Conservation (phyloP, 2,329 filamentous ascomycete genomes). For the Fusarium phyllophilum region DNA sequence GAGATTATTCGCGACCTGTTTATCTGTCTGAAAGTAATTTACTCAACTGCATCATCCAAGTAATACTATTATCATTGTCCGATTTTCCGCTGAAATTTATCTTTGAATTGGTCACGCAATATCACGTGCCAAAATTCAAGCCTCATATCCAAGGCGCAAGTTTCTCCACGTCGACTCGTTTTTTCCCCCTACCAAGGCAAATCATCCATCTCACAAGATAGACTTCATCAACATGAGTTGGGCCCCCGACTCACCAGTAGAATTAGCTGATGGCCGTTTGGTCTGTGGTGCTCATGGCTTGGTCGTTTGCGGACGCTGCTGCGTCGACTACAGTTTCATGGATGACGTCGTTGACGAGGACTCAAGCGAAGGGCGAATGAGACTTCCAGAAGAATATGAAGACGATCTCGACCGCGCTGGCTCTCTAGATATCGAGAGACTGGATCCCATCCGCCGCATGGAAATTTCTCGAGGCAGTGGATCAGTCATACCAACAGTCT, state of each 20-base stretch:
- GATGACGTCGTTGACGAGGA: constrained; percentile 36
- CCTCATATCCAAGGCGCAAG: neutral
- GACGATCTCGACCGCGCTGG: neutral
- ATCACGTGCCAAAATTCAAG: neutral
- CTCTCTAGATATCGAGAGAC: neutral
- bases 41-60: too few species aligned
- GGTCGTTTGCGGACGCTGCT: constrained; percentile 47
- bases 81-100: too few species aligned
- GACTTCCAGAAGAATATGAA: neutral
- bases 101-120: rapidly evolving
- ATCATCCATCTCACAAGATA: rapidly evolving
- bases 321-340: constrained; percentile 51
- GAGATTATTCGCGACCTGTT: neutral
- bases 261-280: constrained; percentile 50
- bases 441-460: neutral
- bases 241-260: neutral
- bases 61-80: neutral
- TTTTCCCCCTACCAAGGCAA: neutral
- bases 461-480: constrained; percentile 7
- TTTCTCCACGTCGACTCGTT: neutral
- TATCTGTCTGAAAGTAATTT: rapidly evolving
- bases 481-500: constrained; percentile 23
- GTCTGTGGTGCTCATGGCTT: constrained; percentile 50
- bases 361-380: neutral
- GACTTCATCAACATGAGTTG: neutral